Percentiles rank a stretch among this genome's conserved stretches.
Conservation (phyloP, 768 basidiomycete species). For the Neoboletus brunneissimus region DNA sequence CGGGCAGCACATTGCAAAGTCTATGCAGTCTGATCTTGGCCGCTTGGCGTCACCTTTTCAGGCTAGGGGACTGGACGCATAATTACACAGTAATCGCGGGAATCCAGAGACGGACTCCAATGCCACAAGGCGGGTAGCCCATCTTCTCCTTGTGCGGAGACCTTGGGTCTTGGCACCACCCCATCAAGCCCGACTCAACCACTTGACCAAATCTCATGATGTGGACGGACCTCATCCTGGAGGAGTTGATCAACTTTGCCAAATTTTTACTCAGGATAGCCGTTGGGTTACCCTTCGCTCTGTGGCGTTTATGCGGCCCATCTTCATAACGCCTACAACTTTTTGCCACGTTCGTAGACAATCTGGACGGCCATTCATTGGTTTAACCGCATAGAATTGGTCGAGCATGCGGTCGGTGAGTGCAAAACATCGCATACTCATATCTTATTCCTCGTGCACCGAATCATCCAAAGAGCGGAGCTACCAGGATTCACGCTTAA, state of each 20-base stretch:
- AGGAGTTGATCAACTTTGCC: neutral
- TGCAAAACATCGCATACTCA: neutral
- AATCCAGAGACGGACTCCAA: neutral
- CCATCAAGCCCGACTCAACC: neutral
- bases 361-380: neutral
- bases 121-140: neutral
- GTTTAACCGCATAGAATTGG: neutral
- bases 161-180: slow-evolving; percentile 1
- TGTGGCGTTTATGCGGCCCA: slow-evolving; percentile 29
- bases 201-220: neutral
- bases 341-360: neutral
- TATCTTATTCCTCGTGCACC: neutral
- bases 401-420: neutral
- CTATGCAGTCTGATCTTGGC: neutral
- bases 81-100: slow-evolving; percentile 1
- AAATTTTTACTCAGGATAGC: neutral
- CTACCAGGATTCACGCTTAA: neutral
- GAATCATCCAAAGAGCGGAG: neutral
- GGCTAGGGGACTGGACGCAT: neutral
- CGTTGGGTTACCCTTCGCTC: neutral
- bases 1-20: neutral
- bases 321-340: neutral
- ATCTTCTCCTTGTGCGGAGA: neutral
- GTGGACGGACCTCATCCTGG: neutral
- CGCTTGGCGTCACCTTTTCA: neutral